Evolutionary conservation across 2,329 filamentous ascomycete species (phyloP), one percentile per base, ranked within the genome.

Genomic region (Cladosporium velox): DNA sequence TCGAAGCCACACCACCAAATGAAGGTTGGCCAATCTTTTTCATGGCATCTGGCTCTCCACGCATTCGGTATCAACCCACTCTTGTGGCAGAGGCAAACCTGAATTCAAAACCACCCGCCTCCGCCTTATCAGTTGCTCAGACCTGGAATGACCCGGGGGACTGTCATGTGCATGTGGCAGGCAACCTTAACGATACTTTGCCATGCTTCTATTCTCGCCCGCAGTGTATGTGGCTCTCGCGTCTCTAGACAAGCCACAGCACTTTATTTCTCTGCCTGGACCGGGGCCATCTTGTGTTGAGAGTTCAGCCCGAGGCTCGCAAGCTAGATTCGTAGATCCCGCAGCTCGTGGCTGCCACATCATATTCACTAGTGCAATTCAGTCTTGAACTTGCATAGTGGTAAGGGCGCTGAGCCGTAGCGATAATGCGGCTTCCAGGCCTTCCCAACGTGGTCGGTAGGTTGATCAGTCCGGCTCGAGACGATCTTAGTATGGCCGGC

Each of bases 1-100:
- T 28, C 34, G 21, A 54, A 54, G 60, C 60, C 60, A 63, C 60
- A 35, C 24, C 14, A 21, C 60, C 21, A 32, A 41, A 63, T 41
- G 34, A 38, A 34, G 32, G 30, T 58, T 41, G 55, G n/a, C 12
- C 34, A 58, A 58, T 58, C 24, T 21, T 58, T n/a, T 10, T 55
- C 52, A 44, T 47, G 41, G 41, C 41, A 47, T 47, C 41, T 47
- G n/a, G n/a, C n/a, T 47, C 4, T 47, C 2, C 14, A 21, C 41
- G 8, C 38, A 12, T 24, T n/a, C 10, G 41, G 41, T 44, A 47
- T 47, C n/a, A 21, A 47, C 41, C n/a, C 21, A 47, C 41, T n/a
- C 6, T 47, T 47, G 41, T 47, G 41, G 41, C 41, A 47, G n/a
- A 21, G n/a, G 41, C 41, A 47, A 21, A 47, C n/a, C n/a, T 44